Evolutionary conservation across 2,329 filamentous ascomycete species (phyloP), one percentile per base, ranked within the genome.

Genomic region (Stromatinia cepivora): DNA sequence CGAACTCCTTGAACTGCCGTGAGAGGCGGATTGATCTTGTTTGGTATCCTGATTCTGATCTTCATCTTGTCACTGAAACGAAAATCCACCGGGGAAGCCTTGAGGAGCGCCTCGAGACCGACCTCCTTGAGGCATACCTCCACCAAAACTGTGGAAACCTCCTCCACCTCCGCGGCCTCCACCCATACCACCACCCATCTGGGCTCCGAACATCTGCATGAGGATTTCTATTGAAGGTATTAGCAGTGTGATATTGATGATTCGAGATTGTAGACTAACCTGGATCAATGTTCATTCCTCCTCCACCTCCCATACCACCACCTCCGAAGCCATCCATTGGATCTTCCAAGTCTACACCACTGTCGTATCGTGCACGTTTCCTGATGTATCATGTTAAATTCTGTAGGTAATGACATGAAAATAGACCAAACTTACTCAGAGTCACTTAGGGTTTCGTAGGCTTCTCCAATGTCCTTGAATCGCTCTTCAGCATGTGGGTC

Each of bases 381-480:
- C 91, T 93, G 8, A 71, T 61, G 61, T 57, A 53, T 54, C 25
- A 7, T 28, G 75, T 86, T 78, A 86, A 81, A 25, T 25, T 63
- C 70, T n/a, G 20, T 57, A 59, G 56, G 71, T 53, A 45, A 45
- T 28, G 53, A 65, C 7, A 20, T 20, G 13, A 22, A 50, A 50
- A 28, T 17, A 36, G 28, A 52, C 25, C n/a, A 53, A 58, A 88
- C 90, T 81, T 91, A 93, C 90, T 97, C 90, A 83, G 93, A 85
- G 81, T 99, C 95, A 78, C 92, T 97, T 81, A 99, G 83, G 63
- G 91, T 96, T 82, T 99, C 95, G 79, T 99, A 97, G 53, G 94
- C 94, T 84, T 99, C 95, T 76, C 93, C 92, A 79, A 97, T 92
- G 79, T 99, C 95, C 87, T 99, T 98, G 87, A 99, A 99, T 78